These are phyloP conservation scores for Ceratocystis destructans DNA, from an alignment of 2,329 filamentous ascomycete species.

Conservation along the genomic window DNA sequence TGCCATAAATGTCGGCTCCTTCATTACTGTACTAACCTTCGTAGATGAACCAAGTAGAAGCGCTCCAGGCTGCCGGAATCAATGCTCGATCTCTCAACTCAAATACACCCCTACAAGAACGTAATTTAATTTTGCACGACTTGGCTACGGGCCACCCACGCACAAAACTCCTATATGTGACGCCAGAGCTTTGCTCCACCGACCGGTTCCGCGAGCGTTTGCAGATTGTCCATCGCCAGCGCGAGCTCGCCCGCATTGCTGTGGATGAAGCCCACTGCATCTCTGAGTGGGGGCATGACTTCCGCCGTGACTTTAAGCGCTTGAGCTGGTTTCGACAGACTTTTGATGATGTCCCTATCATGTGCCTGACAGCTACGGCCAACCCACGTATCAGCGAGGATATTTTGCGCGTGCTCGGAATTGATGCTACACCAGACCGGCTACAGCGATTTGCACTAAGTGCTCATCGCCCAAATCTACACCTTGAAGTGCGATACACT, in stretches of 20 bases:
- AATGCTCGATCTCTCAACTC: constrained; percentile 78
- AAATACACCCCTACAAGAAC: constrained; percentile 53
- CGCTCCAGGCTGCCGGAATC: constrained; percentile 59
- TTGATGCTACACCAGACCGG: constrained; percentile 44
- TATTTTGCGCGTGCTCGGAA: constrained; percentile 59
- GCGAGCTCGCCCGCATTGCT: constrained; percentile 73
- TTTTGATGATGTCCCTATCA: constrained; percentile 77
- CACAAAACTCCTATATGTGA: constrained; percentile 79
- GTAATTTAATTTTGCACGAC: constrained; percentile 59
- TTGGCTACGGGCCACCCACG: constrained; percentile 76
- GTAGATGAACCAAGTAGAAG: constrained; percentile 82
- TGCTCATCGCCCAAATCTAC: constrained; percentile 70
- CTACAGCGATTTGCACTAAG: constrained; percentile 70
- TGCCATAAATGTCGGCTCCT: too few species aligned
- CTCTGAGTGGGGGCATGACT: constrained; percentile 96
- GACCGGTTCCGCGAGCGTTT: constrained; percentile 65
- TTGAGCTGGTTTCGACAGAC: constrained; percentile 72
- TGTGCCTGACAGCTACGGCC: constrained; percentile 84
- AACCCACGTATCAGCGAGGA: constrained; percentile 70
- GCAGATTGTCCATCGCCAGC: constrained; percentile 59
- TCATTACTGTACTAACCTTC: too few species aligned
- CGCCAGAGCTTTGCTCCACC: constrained; percentile 72
- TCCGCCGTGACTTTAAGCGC: constrained; percentile 80
- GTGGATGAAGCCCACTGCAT: constrained; percentile 96
- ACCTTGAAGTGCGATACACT: constrained; percentile 80